Conservation (phyloP, 805 yeast genomes). For the Teunomyces pallodes region DNA sequence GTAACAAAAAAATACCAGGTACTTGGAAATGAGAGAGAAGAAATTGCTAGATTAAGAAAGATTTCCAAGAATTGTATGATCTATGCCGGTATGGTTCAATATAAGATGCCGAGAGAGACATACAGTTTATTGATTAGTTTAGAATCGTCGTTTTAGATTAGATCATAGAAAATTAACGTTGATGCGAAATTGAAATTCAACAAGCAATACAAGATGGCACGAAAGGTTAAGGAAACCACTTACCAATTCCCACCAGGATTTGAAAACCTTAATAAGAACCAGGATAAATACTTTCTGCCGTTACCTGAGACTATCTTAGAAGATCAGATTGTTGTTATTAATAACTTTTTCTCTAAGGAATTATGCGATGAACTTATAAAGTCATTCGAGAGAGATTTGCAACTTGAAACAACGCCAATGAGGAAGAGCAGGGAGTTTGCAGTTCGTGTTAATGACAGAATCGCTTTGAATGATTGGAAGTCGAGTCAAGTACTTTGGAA, state of each 20-base stretch:
- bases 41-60: slow-evolving; percentile 49
- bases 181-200: not conserved
- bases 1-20: slow-evolving; percentile 43
- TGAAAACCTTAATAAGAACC: slow-evolving; percentile 9
- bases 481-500: slow-evolving; percentile 44
- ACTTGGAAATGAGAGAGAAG: slow-evolving; percentile 47
- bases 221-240: not conserved
- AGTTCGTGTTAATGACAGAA: slow-evolving; percentile 55
- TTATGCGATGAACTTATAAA: slow-evolving; percentile 40
- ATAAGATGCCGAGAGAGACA: slow-evolving; percentile 85
- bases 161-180: not conserved
- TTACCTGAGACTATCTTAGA: slow-evolving; percentile 21
- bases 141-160: slow-evolving; percentile 42
- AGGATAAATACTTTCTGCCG: slow-evolving; percentile 16
- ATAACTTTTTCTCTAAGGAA: slow-evolving; percentile 34
- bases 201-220: not conserved
- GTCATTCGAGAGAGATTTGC: slow-evolving; percentile 24
- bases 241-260: slow-evolving; percentile 19
- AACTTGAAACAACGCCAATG: slow-evolving; percentile 48
- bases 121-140: slow-evolving; percentile 66
- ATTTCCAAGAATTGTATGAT: slow-evolving; percentile 87
- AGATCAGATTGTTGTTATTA: slow-evolving; percentile 41
- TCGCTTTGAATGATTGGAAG: slow-evolving; percentile 34
- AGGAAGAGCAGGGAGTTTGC: slow-evolving; percentile 53
- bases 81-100: slow-evolving; percentile 92